Evolutionary conservation across 148 eudicot species (phyloP).

Genomic region (Talinum fruticosum): DNA sequence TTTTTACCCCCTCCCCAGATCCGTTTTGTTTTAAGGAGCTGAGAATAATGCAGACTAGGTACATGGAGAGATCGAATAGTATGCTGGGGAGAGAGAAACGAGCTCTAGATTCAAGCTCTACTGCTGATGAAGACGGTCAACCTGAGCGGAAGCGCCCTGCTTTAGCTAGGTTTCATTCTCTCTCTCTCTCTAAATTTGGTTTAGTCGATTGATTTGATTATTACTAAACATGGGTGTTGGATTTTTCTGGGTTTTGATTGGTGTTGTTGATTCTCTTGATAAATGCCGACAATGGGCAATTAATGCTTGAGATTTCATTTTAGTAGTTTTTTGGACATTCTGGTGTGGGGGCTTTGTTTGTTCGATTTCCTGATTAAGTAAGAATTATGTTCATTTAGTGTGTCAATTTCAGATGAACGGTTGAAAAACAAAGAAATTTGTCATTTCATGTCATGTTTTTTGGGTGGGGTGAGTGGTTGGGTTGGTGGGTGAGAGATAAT

Average conservation of each 20-base stretch:
- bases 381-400: not conserved
- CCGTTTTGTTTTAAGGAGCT: constrained; percentile 6
- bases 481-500: not conserved
- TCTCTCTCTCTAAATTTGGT: not conserved
- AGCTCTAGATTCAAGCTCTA: constrained; percentile 50
- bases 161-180: constrained; percentile 68
- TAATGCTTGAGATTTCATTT: not conserved
- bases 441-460: not conserved
- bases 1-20: constrained; percentile 11
- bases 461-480: not conserved
- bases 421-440: not conserved
- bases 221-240: not conserved
- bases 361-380: not conserved
- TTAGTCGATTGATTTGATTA: not conserved
- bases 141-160: constrained; percentile 88
- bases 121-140: constrained; percentile 52
- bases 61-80: constrained; percentile 72
- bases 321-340: not conserved
- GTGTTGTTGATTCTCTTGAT: not conserved
- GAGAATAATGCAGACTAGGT: constrained; percentile 65
- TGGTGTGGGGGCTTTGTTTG: not conserved
- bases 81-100: constrained; percentile 67
- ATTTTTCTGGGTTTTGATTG: constrained; percentile 13
- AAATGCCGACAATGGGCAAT: not conserved
- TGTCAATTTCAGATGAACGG: not conserved